Evolutionary conservation across 1,284 basidiomycete species (phyloP).

Genomic region (Leccinum griseonigrum): DNA sequence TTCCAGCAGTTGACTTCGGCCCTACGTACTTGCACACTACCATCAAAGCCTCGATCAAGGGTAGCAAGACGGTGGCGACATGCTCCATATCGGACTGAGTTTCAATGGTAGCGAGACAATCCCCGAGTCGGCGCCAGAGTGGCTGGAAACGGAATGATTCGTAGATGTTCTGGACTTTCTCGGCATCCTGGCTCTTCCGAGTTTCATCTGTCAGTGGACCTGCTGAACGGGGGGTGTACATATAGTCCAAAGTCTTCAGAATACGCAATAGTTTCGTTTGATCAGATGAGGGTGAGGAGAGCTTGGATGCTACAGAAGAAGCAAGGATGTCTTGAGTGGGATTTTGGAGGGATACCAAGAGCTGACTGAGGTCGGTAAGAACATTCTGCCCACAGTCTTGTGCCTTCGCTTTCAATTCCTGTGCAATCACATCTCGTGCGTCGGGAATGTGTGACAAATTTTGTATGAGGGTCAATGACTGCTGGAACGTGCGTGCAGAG

Average conservation of each 20-base stretch:
- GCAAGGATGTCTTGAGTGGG: conserved; percentile 56
- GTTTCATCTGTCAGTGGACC: conserved; percentile 39
- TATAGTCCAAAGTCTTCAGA: conserved; percentile 94
- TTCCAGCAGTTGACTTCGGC: conserved; percentile 48
- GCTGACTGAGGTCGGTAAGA: conserved; percentile 73
- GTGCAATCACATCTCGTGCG: conserved; percentile 82
- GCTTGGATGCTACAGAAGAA: conserved; percentile 76
- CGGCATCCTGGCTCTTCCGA: conserved; percentile 54
- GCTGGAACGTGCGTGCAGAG: conserved; percentile 90
- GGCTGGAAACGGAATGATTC: conserved; percentile 84
- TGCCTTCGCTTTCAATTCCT: conserved; percentile 81
- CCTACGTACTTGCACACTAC: conserved; percentile 96
- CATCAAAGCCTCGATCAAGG: conserved; percentile 94
- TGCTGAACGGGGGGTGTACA: conserved; percentile 75
- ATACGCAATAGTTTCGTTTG: conserved; percentile 93
- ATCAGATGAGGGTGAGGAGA: conserved; percentile 87
- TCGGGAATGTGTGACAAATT: conserved; percentile 86
- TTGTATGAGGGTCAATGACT: conserved; percentile 87
- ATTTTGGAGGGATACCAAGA: conserved; percentile 61
- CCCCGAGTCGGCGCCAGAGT: conserved; percentile 84
- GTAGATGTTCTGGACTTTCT: conserved; percentile 84
- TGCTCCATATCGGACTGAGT: conserved; percentile 80
- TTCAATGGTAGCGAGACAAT: conserved; percentile 82
- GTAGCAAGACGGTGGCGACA: conserved; percentile 86
- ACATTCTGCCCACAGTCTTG: conserved; percentile 82